phyloP scores from a whole-genome alignment of 768 basidiomycete genomes.

The Cystofilobasidium macerans region DNA sequence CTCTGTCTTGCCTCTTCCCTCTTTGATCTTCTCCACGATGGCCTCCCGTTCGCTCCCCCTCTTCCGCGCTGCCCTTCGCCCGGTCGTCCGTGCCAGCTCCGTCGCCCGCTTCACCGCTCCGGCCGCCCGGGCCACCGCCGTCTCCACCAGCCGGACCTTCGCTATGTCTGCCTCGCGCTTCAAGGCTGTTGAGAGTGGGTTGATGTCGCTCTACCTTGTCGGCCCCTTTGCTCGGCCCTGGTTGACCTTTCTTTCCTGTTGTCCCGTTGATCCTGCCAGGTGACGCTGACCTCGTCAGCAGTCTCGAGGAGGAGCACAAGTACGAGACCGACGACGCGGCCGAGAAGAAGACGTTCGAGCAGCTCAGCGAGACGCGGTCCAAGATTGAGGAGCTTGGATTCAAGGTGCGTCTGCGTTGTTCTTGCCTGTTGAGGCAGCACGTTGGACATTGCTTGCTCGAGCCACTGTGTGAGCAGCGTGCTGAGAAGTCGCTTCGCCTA shows the following conservation, averaged over 20 bases:
- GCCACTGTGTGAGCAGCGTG: neutral
- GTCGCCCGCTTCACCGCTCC: neutral
- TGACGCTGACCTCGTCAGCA: neutral
- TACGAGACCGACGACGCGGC: neutral
- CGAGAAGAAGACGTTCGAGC: slow-evolving; percentile 1
- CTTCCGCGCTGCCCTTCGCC: slow-evolving; percentile 33
- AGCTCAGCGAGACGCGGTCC: neutral
- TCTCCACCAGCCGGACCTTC: neutral
- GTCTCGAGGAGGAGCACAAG: neutral
- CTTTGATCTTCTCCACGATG: neutral
- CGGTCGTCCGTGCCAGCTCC: slow-evolving; percentile 29
- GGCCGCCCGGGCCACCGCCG: neutral
- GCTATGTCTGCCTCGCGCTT: neutral
- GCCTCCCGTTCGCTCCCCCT: slow-evolving; percentile 32
- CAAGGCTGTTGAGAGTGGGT: slow-evolving; percentile 1
- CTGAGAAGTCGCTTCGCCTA: neutral
- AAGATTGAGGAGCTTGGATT: neutral
- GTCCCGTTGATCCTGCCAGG: neutral
- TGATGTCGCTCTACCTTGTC: neutral
- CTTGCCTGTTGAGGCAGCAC: neutral
- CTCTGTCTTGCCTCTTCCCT: neutral
- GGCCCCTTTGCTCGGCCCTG: too few relatives aligned
- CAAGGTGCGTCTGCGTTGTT: neutral
- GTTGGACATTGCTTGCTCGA: neutral
- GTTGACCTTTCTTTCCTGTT: neutral